Percentiles rank a stretch among this genome's conserved stretches.
Conservation (phyloP, 768 basidiomycete genomes). For the Dioszegia crocea region DNA sequence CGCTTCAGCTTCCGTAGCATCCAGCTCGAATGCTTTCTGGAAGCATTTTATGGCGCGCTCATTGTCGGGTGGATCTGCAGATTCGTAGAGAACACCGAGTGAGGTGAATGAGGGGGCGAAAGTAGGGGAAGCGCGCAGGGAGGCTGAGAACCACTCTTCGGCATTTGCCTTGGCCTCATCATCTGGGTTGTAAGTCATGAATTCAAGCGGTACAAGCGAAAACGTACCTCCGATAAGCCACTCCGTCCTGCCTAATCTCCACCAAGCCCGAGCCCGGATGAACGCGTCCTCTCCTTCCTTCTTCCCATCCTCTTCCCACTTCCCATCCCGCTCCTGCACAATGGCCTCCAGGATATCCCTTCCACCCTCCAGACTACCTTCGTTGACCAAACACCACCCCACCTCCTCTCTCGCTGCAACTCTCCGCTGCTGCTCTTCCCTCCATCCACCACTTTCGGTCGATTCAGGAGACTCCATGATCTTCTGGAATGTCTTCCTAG, state of each 20-base stretch:
- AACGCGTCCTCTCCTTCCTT: slow-evolving; percentile 52
- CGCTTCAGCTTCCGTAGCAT: slow-evolving; percentile 79
- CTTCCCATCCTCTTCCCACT: slow-evolving; percentile 48
- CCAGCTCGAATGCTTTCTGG: slow-evolving; percentile 96
- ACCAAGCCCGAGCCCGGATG: slow-evolving; percentile 74
- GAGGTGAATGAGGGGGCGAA: slow-evolving; percentile 93
- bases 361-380: slow-evolving; percentile 41
- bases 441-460: slow-evolving; percentile 13
- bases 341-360: slow-evolving; percentile 43
- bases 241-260: slow-evolving; percentile 73
- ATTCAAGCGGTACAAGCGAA: too few relatives aligned
- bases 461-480: slow-evolving; percentile 53
- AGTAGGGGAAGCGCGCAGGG: slow-evolving; percentile 67
- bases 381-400: slow-evolving; percentile 75
- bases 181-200: slow-evolving; percentile 29
- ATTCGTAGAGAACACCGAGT: slow-evolving; percentile 84
- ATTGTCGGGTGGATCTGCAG: slow-evolving; percentile 67
- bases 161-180: slow-evolving; percentile 57
- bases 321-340: slow-evolving; percentile 31
- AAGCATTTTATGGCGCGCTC: slow-evolving; percentile 89
- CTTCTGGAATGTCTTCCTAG: slow-evolving; percentile 60
- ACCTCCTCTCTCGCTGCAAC: slow-evolving; percentile 68
- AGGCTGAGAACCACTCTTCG: slow-evolving; percentile 71
- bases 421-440: slow-evolving; percentile 1
- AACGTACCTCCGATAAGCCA: slow-evolving; percentile 66